These are phyloP conservation scores for Hylodesmum podocarpum DNA, from an alignment of 306 rosid species.

Conservation along the genomic window DNA sequence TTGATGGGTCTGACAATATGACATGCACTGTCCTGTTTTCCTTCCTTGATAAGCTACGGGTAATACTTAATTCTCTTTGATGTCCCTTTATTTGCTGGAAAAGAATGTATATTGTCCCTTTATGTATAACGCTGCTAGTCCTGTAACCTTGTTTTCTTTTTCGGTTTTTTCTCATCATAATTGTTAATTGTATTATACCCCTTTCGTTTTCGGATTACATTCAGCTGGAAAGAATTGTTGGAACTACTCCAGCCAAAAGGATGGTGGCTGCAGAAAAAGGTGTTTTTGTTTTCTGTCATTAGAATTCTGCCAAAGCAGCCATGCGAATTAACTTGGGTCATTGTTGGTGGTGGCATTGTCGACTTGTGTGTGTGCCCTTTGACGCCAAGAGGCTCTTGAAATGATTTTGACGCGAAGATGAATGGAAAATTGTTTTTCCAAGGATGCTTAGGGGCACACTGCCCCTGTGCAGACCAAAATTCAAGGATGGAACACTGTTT, in stretches of 20 bases:
- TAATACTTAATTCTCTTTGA: slow-evolving; percentile 35
- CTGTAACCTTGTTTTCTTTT: neutral
- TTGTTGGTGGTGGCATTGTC: neutral
- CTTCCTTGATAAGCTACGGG: slow-evolving; percentile 68
- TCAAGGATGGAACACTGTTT: neutral
- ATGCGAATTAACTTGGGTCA: neutral
- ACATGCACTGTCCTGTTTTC: slow-evolving; percentile 78
- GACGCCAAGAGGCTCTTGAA: neutral
- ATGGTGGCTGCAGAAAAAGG: slow-evolving; percentile 44
- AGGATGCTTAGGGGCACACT: neutral
- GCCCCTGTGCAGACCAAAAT: neutral
- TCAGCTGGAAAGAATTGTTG: slow-evolving; percentile 53
- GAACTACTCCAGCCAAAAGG: slow-evolving; percentile 36
- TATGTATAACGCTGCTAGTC: neutral
- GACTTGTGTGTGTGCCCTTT: neutral
- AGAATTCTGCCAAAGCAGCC: neutral
- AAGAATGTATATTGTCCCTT: too few species aligned
- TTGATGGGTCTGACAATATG: slow-evolving; percentile 59
- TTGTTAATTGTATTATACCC: neutral
- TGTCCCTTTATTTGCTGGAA: slow-evolving; percentile 15
- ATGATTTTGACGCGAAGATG: neutral
- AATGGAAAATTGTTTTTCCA: neutral
- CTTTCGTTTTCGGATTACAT: neutral
- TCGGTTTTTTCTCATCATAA: neutral
- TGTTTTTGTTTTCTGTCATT: slow-evolving; percentile 47